Conservation (phyloP, 257 asterid genomes). For the Voacanga thouarsii region DNA sequence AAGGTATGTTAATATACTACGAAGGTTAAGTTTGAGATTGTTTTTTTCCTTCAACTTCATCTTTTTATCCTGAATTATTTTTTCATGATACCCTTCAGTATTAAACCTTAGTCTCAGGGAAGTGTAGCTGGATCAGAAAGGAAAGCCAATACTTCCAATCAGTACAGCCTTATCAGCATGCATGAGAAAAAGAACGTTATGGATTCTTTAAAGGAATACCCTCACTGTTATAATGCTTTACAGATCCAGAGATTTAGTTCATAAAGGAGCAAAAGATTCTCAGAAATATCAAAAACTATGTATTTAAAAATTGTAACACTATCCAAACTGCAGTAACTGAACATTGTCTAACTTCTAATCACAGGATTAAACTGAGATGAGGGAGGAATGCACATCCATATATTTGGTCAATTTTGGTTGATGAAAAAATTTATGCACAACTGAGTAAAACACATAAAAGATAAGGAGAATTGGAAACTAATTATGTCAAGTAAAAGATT, state of each 20-base stretch:
- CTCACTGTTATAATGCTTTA: neutral
- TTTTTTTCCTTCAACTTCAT: neutral
- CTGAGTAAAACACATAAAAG: neutral
- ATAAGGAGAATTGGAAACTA: neutral
- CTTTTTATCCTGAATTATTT: neutral
- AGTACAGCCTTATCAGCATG: neutral
- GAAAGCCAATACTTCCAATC: neutral
- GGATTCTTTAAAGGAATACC: neutral
- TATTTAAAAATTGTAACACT: neutral
- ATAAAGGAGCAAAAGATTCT: neutral
- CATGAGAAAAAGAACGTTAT: neutral
- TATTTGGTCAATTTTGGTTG: neutral
- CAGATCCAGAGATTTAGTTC: neutral
- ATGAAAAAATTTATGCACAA: neutral
- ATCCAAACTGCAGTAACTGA: neutral
- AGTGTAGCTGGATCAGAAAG: neutral
- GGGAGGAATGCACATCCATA: neutral
- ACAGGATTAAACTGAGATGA: neutral
- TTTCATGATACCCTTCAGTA: neutral
- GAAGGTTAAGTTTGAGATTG: neutral
- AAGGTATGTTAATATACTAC: neutral
- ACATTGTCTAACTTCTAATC: neutral
- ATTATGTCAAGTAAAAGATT: neutral
- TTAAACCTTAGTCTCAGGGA: neutral
- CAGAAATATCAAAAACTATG: neutral